Conservation (phyloP, 2,329 filamentous ascomycete species). For the Botryotinia calthae region DNA sequence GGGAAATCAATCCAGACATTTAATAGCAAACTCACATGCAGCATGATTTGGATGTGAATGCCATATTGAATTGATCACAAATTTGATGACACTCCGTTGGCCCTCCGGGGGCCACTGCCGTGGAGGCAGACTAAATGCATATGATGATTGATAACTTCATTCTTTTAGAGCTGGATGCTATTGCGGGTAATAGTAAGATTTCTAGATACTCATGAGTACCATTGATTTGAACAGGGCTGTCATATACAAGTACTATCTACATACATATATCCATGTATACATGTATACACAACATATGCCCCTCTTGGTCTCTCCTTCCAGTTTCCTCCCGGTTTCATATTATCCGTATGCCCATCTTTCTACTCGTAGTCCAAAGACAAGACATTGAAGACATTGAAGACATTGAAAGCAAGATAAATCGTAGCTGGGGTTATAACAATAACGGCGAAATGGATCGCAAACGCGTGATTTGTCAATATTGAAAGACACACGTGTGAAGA, state of each 20-base stretch:
- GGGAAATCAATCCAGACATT: background rate
- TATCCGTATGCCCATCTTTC: too few species aligned
- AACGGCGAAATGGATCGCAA: background rate
- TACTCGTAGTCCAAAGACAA: too few species aligned
- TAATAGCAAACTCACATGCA: background rate
- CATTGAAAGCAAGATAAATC: too few species aligned
- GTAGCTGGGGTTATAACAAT: too few species aligned
- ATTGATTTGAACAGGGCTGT: too few species aligned
- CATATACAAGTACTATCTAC: too few species aligned
- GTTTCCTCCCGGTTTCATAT: too few species aligned
- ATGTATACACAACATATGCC: too few species aligned
- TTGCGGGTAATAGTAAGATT: constrained; percentile 46
- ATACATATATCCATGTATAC: too few species aligned
- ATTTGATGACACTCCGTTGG: background rate
- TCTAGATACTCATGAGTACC: too few species aligned
- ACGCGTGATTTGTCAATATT: constrained; percentile 3
- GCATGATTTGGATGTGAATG: background rate
- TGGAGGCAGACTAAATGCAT: background rate
- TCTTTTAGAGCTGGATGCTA: background rate
- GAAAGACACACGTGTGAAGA: background rate
- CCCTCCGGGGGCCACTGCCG: background rate
- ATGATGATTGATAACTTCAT: background rate
- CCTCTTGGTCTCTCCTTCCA: too few species aligned
- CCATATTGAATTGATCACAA: background rate
- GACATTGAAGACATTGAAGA: too few species aligned